Evolutionary conservation across 257 asterid species (phyloP), one percentile per base, ranked within the genome.

Genomic region (Nicotiana paniculata): DNA sequence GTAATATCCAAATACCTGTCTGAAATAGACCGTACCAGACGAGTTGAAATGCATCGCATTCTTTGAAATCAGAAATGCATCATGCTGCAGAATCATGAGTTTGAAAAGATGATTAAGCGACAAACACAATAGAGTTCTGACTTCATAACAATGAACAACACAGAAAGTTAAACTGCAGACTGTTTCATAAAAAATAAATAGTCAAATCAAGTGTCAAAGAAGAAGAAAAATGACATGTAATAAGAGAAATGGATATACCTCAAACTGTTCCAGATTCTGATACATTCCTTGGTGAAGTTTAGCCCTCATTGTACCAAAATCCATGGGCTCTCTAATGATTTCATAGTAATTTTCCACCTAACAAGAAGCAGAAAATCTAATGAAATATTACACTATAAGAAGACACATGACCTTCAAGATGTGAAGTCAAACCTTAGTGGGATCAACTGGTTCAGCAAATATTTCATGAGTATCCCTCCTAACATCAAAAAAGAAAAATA

Each of bases 11-110:
- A 58, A 37, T 83, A 92, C 98, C 97, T 91, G 95, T 89, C 91
- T 93, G 90, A 87, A 93, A 84, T 90, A 92, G 53, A 89, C 62
- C n/a, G 97, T 91, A 76, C 88, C 54, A 1, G 98, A 83, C 79
- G 98, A 86, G 84, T 96, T 96, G 89, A 96, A 96, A 83, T 89
- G 89, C 98, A 96, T 93, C 5, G 99, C 98, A 54, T 96, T 96
- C 86, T 88, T 89, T 48, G 99, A 90, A 86, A 96, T 93, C 85
- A 96, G 85, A 85, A 91, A 92, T 86, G 87, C 93, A 77, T 96
- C 98, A 67, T 84, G 93, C 99, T 95, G 97, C 94, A 85, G 65
- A n/a, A 30, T 67, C 37, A 58, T 48, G 30, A 46, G 61, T 61
- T 57, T 32, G 43, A 79, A 18, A 76, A n/a, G 74, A 13, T 21